Evolutionary conservation across 2,329 filamentous ascomycete species (phyloP).

Genomic region (Clarireedia sp.): DNA sequence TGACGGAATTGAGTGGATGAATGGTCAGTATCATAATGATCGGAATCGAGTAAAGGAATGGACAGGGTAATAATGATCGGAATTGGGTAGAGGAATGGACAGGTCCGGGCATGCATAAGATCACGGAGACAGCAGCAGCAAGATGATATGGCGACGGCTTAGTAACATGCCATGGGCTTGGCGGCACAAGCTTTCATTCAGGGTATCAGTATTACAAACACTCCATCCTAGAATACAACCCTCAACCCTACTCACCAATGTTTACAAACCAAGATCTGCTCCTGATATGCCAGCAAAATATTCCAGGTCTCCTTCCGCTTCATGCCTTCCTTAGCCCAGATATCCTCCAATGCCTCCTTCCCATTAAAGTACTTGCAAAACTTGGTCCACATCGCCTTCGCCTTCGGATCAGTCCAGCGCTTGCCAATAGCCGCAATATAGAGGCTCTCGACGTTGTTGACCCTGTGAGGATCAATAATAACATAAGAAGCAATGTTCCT

Average conservation of each 20-base stretch:
- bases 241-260: slow-evolving; percentile 50
- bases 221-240: no score
- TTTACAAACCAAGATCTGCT: slow-evolving; percentile 57
- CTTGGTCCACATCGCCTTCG: slow-evolving; percentile 60
- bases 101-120: no score
- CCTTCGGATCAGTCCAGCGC: slow-evolving; percentile 39
- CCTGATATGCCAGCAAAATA: slow-evolving; percentile 55
- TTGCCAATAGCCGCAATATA: slow-evolving; percentile 56
- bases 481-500: slow-evolving; percentile 53
- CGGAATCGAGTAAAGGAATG: no score
- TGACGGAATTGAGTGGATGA: no score
- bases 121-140: no score
- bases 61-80: no score
- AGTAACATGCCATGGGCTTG: no score
- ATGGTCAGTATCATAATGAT: no score
- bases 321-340: slow-evolving; percentile 76
- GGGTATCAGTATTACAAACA: no score
- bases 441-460: slow-evolving; percentile 68
- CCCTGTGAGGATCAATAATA: slow-evolving; percentile 70
- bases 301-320: slow-evolving; percentile 77
- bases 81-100: no score
- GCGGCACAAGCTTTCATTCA: no score
- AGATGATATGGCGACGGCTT: no score
- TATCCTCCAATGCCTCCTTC: slow-evolving; percentile 72
- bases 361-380: slow-evolving; percentile 85